phyloP scores from a whole-genome alignment of 148 eudicot species.

The Cornus florida region DNA sequence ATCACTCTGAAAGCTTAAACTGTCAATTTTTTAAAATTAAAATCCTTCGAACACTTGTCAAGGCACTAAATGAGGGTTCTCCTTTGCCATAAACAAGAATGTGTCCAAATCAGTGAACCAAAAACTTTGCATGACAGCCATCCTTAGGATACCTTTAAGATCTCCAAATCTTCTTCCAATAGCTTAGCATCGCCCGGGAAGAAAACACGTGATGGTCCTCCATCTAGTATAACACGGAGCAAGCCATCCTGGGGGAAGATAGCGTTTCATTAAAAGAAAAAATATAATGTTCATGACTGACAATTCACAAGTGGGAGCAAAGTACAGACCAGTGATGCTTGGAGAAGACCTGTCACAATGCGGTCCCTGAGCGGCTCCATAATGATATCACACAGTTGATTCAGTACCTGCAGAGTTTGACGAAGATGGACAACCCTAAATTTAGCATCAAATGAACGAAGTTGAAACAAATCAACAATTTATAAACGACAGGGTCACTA shows the following conservation, averaged over 20 bases:
- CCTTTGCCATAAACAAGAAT: not conserved
- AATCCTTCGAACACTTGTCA: not conserved
- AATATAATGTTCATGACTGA: not conserved
- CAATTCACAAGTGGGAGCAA: not conserved
- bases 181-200: slow-evolving; percentile 69
- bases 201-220: slow-evolving; percentile 92
- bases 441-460: not conserved
- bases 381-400: slow-evolving; percentile 78
- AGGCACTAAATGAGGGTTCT: not conserved
- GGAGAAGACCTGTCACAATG: slow-evolving; percentile 93
- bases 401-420: slow-evolving; percentile 62
- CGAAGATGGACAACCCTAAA: slow-evolving; percentile 1
- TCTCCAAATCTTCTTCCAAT: slow-evolving; percentile 90
- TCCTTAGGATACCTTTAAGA: slow-evolving; percentile 63
- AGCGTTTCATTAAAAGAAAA: slow-evolving; percentile 12
- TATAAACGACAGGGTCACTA: not conserved
- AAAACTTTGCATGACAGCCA: not conserved
- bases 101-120: not conserved
- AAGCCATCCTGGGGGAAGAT: slow-evolving; percentile 75
- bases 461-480: not conserved
- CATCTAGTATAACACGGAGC: slow-evolving; percentile 84
- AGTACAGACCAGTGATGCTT: slow-evolving; percentile 81
- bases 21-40: too few relatives aligned
- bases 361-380: slow-evolving; percentile 93
- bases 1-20: too few relatives aligned